These are phyloP conservation scores for Acanthamoeba healyi DNA, from an alignment of 208 protist species.

Conservation along the genomic window DNA sequence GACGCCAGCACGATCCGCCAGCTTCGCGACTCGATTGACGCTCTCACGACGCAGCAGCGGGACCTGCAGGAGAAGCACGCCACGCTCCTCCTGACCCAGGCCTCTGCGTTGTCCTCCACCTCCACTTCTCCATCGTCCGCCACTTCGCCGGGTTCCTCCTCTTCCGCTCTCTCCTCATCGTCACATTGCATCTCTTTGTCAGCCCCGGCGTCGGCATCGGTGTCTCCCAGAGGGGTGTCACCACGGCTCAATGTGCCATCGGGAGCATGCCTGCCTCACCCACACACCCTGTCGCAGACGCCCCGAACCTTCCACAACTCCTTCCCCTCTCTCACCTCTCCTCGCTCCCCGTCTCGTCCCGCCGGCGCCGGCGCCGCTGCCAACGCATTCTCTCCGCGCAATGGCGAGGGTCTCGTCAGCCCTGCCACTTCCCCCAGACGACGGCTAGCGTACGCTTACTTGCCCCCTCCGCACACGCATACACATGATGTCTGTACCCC, in stretches of 20 bases:
- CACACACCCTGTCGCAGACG: conserved; percentile 14
- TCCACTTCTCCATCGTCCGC: neutral
- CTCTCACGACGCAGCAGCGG: neutral
- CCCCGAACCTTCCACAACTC: conserved; percentile 26
- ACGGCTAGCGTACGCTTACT: neutral
- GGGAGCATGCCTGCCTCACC: neutral
- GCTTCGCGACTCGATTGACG: neutral
- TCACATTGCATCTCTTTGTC: neutral
- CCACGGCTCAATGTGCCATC: neutral
- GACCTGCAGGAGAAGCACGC: conserved; percentile 17
- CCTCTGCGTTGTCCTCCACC: neutral
- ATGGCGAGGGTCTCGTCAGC: neutral
- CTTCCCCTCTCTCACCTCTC: conserved; percentile 5
- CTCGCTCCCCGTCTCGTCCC: neutral
- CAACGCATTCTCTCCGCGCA: conserved; percentile 1
- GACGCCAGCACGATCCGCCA: conserved; percentile 31
- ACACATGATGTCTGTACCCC: too few relatives aligned
- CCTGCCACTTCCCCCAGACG: conserved; percentile 24
- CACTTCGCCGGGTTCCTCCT: neutral
- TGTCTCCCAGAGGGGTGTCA: neutral
- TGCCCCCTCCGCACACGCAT: too few relatives aligned
- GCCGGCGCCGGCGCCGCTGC: neutral
- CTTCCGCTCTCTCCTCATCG: neutral
- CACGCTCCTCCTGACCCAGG: neutral
- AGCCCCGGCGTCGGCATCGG: neutral